Conservation (phyloP, 441 rosid species). For the Pelargonium cotyledonis region DNA sequence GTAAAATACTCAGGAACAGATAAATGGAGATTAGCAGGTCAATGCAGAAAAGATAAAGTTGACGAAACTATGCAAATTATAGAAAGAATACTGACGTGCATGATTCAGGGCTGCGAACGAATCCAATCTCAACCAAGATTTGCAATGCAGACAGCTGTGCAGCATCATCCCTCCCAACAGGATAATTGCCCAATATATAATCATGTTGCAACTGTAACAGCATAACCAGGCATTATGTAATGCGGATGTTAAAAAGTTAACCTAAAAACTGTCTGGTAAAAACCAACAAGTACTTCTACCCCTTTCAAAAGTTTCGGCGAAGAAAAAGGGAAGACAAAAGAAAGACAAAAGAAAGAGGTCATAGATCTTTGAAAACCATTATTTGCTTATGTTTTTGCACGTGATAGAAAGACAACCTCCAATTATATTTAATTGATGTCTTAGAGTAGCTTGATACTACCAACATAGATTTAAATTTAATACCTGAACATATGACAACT, state of each 20-base stretch:
- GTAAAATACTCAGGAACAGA: too few relatives aligned
- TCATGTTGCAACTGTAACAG: constrained; percentile 90
- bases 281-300: not conserved
- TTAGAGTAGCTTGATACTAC: too few relatives aligned
- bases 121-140: constrained; percentile 88
- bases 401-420: not conserved
- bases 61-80: not conserved
- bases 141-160: constrained; percentile 95
- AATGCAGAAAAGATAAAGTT: not conserved
- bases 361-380: not conserved
- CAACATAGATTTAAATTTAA: constrained; percentile 11
- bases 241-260: not conserved
- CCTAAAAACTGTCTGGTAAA: not conserved
- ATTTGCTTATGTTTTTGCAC: not conserved
- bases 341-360: not conserved
- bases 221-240: constrained; percentile 26
- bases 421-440: too few relatives aligned
- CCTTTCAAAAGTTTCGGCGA: not conserved
- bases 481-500: constrained; percentile 94
- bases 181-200: constrained; percentile 89
- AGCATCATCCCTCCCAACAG: constrained; percentile 99
- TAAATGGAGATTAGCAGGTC: too few relatives aligned
- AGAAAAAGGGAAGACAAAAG: not conserved
- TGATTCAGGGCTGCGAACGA: constrained; percentile 74
- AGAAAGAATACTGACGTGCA: constrained; percentile 64